Evolutionary conservation across 2,329 filamentous ascomycete species (phyloP), one percentile per base, ranked within the genome.

Genomic region (Phialophora tarda): DNA sequence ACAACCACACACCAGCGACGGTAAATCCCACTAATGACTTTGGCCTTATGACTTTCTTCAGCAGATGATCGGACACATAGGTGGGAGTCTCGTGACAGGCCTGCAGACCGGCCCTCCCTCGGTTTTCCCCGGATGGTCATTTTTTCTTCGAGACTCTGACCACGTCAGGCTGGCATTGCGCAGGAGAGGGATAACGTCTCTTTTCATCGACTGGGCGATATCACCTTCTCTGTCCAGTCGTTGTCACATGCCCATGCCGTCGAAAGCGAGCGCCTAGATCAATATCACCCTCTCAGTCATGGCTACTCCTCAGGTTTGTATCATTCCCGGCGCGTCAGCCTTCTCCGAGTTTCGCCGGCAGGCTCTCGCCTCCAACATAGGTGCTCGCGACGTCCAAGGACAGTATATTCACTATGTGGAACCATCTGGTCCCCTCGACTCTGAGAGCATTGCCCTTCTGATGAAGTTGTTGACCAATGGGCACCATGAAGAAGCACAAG

Each of bases 331-430:
- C 44, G 55, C 62, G 17, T 65, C 68, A 38, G 80, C 81, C 61
- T 82, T 80, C 64, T 82, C 81, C 24, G 77, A 76, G 47, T 82
- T 82, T 66, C 79, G 81, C 59, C 77, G 79, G 32, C 77, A 77
- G 67, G 77, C 76, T 50, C 75, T 83, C 67, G 79, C 80, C 59
- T 72, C 75, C 21, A 78, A 77, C 62, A 76, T 82, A 64, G 78
- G 78, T 44, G 79, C 78, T 5, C 71, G 76, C 55, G 78, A 81
- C 67, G 77, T 83, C 50, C 77, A 79, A 53, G 80, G 80, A 51
- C 79, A 82, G 71, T 83, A 79, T 75, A 73, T 82, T 66, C 91
- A 91, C 81, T 91, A 91, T 74, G 83, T 91, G 65, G 84, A 89
- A 75, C 81, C 89, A 68, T 82, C 83, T 68, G 80, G 80, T 51